These are phyloP conservation scores for Myrica gale DNA, from an alignment of 306 rosid species.

Conservation along the genomic window DNA sequence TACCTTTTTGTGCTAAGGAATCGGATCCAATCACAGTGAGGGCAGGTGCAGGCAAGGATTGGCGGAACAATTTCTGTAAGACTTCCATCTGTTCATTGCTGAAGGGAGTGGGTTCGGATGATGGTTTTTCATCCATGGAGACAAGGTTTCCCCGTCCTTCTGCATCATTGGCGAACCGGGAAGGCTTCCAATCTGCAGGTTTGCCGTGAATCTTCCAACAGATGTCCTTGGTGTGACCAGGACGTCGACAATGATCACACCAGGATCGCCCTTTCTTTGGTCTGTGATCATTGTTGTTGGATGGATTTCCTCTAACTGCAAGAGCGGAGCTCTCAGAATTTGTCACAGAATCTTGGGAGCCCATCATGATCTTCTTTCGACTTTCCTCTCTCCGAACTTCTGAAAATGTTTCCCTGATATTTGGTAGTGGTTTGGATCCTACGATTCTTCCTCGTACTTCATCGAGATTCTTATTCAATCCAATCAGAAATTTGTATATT, in stretches of 20 bases:
- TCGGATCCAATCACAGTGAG: not conserved
- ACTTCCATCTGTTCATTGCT: too few species aligned
- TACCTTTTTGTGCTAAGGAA: conserved; percentile 6
- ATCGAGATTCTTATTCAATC: not conserved
- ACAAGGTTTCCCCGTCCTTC: too few species aligned
- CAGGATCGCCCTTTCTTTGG: not conserved
- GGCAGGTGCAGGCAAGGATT: too few species aligned
- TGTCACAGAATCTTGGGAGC: not conserved
- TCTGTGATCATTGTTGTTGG: not conserved
- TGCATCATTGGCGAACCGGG: too few species aligned
- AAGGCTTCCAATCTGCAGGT: not conserved
- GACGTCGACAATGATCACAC: conserved; percentile 10
- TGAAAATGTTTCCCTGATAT: not conserved
- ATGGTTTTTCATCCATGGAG: too few species aligned
- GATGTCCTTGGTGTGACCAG: not conserved
- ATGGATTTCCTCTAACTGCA: not conserved
- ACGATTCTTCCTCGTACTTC: not conserved
- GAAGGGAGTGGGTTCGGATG: too few species aligned
- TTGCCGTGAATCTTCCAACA: conserved; percentile 13
- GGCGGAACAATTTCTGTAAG: too few species aligned
- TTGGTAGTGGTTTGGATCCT: not conserved
- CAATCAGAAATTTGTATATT: not conserved
- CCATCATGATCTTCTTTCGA: not conserved
- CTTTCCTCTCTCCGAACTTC: not conserved
- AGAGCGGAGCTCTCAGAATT: not conserved